Evolutionary conservation across 805 yeast genomes (phyloP).

Genomic region (Yarrowia bubula): DNA sequence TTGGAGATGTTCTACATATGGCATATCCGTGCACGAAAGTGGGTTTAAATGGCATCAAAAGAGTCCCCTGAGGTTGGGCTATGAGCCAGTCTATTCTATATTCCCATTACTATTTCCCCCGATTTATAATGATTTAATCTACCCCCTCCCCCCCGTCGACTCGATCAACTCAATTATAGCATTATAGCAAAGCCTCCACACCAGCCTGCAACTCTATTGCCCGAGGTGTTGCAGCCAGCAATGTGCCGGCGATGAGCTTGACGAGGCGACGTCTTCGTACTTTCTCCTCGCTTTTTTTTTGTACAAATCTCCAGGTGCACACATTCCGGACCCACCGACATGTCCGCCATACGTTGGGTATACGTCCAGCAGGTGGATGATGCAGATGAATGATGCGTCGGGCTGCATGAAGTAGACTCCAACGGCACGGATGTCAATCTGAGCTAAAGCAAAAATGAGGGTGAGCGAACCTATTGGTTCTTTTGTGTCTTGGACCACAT

Average conservation of each 20-base stretch:
- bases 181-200: not conserved
- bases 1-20: not conserved
- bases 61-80: too few species aligned
- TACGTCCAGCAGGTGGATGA: too few species aligned
- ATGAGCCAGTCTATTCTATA: not conserved
- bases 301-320: too few species aligned
- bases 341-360: not conserved
- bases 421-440: conserved; percentile 12
- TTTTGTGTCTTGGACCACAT: too few species aligned
- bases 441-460: not conserved
- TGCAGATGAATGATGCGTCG: not conserved
- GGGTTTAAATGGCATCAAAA: too few species aligned
- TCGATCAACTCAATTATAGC: conserved; percentile 15
- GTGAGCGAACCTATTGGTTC: not conserved
- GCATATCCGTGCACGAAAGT: not conserved
- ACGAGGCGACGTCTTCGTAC: too few species aligned
- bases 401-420: not conserved
- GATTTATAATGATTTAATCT: not conserved
- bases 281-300: too few species aligned
- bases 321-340: conserved; percentile 7
- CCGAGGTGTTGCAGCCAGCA: too few species aligned
- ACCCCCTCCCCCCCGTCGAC: too few species aligned
- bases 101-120: not conserved
- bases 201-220: not conserved
- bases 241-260: too few species aligned